Percentiles rank a stretch among this genome's conserved stretches.
These are phyloP conservation scores for Fusarium pilosicola DNA, from an alignment of 2,329 filamentous ascomycete genomes.

Conservation along the genomic window DNA sequence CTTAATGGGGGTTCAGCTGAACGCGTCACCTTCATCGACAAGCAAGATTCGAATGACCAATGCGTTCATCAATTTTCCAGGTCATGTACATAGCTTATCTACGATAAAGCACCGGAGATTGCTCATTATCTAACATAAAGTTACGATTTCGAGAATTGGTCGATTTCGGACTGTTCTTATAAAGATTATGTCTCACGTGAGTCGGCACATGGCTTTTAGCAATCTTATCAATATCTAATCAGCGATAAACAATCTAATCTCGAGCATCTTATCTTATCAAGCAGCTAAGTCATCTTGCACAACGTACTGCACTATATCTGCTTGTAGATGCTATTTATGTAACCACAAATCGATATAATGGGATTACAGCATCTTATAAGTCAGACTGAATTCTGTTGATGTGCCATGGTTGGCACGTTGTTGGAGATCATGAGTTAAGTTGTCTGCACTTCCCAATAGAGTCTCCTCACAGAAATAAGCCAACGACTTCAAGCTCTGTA, in stretches of 20 bases:
- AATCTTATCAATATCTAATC: not conserved
- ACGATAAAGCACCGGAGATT: fast-evolving
- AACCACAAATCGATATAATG: not conserved
- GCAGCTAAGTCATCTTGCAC: too few species aligned
- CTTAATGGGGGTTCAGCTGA: not conserved
- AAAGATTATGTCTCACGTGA: not conserved
- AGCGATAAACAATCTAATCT: not conserved
- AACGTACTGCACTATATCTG: not conserved
- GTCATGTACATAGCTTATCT: too few species aligned
- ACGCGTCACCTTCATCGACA: not conserved
- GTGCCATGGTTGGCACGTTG: too few species aligned
- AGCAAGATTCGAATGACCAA: not conserved
- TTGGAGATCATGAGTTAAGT: not conserved
- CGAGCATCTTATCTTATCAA: not conserved
- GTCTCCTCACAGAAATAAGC: fast-evolving
- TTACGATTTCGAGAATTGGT: too few species aligned
- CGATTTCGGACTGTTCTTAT: not conserved
- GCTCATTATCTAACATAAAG: fast-evolving
- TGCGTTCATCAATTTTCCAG: fast-evolving
- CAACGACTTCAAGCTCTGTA: fast-evolving
- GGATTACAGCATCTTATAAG: fast-evolving
- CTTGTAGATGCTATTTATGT: not conserved
- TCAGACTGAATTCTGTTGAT: not conserved
- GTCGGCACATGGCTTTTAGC: fast-evolving
- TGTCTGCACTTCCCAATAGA: not conserved